These are phyloP conservation scores for Phyllosticta paracitricarpa DNA, from an alignment of 2,329 filamentous ascomycete species.

Conservation along the genomic window DNA sequence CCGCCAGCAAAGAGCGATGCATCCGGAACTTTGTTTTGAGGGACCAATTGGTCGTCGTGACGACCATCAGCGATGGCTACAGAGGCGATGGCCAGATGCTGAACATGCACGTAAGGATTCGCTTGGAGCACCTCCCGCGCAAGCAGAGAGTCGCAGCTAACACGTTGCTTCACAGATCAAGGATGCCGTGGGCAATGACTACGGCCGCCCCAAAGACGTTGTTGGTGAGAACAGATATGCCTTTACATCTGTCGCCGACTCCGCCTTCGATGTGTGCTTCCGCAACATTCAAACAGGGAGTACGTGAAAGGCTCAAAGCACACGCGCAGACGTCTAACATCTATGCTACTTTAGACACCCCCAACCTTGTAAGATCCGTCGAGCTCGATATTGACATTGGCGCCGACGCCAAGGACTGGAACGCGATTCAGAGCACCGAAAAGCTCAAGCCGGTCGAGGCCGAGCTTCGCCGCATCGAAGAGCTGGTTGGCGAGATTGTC, in stretches of 20 bases:
- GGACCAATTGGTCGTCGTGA: slow-evolving; percentile 92
- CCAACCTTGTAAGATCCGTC: slow-evolving; percentile 52
- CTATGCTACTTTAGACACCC: slow-evolving; percentile 19
- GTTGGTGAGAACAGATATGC: slow-evolving; percentile 85
- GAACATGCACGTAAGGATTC: slow-evolving; percentile 74
- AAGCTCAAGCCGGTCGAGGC: slow-evolving; percentile 97
- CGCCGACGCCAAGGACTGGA: slow-evolving; percentile 97
- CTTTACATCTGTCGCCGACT: slow-evolving; percentile 86
- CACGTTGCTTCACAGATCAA: slow-evolving; percentile 55
- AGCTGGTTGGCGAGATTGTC: slow-evolving; percentile 81
- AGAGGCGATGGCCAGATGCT: slow-evolving; percentile 87
- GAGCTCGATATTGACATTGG: slow-evolving; percentile 95
- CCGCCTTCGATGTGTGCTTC: slow-evolving; percentile 93
- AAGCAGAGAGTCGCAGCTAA: neutral
- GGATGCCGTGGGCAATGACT: slow-evolving; percentile 92
- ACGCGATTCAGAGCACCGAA: slow-evolving; percentile 87
- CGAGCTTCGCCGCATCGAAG: slow-evolving; percentile 85
- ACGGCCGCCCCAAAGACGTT: slow-evolving; percentile 82
- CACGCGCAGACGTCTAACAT: neutral
- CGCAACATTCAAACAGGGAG: slow-evolving; percentile 67
- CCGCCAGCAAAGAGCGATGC: slow-evolving; percentile 66
- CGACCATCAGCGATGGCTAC: slow-evolving; percentile 72
- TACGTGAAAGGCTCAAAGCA: slow-evolving; percentile 38
- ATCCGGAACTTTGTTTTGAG: slow-evolving; percentile 90
- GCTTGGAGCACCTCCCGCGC: neutral